phyloP scores from a whole-genome alignment of 805 yeast species.

The Myxozyma sirexii region DNA sequence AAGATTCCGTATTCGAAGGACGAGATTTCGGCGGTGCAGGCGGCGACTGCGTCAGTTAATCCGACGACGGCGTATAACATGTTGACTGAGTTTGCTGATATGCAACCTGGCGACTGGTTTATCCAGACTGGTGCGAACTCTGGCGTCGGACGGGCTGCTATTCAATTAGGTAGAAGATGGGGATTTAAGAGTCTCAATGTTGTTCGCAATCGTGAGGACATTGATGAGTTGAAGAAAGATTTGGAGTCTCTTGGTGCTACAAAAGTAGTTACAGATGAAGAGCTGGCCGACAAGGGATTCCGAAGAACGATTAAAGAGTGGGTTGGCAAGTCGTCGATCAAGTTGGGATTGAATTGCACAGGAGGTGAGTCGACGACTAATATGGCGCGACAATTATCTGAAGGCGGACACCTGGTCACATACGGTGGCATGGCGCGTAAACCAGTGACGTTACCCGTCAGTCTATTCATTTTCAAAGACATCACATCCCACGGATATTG shows the following conservation, averaged over 20 bases:
- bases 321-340: slow-evolving; percentile 53
- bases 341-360: slow-evolving; percentile 85
- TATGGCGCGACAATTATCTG: slow-evolving; percentile 77
- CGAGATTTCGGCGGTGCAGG: slow-evolving; percentile 46
- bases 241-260: slow-evolving; percentile 77
- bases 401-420: slow-evolving; percentile 77
- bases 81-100: slow-evolving; percentile 68
- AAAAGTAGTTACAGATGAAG: slow-evolving; percentile 84
- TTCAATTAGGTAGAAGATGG: slow-evolving; percentile 77
- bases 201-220: slow-evolving; percentile 80
- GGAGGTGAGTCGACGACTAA: slow-evolving; percentile 87
- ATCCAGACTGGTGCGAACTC: slow-evolving; percentile 97
- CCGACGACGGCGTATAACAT: slow-evolving; percentile 91
- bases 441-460: slow-evolving; percentile 90
- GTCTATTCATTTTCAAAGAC: slow-evolving; percentile 86
- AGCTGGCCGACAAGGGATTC: slow-evolving; percentile 70
- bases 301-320: slow-evolving; percentile 55
- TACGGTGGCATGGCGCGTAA: slow-evolving; percentile 98
- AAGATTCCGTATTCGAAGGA: slow-evolving; percentile 55
- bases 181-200: slow-evolving; percentile 86
- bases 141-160: slow-evolving; percentile 89
- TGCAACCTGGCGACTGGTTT: slow-evolving; percentile 78
- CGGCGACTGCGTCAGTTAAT: slow-evolving; percentile 89
- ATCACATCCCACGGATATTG: slow-evolving; percentile 87
- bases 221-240: slow-evolving; percentile 61